Percentiles rank a stretch among this genome's conserved stretches.
Conservation (phyloP, 2,329 filamentous ascomycete species). For the Xylariales sp. region DNA sequence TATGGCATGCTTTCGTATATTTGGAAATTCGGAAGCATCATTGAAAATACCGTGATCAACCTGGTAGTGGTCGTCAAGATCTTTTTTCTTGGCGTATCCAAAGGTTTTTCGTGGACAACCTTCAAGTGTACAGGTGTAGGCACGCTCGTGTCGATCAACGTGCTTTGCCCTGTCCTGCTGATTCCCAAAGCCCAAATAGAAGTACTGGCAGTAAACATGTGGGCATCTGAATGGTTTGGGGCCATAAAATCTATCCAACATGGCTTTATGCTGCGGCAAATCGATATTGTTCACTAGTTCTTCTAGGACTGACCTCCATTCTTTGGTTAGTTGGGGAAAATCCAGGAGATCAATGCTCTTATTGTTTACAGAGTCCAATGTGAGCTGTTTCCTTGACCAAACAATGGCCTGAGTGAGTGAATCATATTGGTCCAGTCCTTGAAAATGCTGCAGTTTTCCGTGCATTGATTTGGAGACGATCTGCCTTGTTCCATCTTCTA, state of each 20-base stretch:
- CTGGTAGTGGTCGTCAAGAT: too few species aligned
- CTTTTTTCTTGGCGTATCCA: background rate
- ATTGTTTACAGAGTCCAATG: slow-evolving; percentile 9
- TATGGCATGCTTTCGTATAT: too few species aligned
- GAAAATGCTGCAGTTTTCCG: background rate
- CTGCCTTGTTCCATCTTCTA: background rate
- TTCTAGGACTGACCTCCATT: background rate
- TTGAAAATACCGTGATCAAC: too few species aligned
- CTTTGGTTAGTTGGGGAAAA: background rate
- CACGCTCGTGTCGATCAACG: background rate
- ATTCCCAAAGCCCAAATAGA: background rate
- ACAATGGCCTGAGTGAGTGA: slow-evolving; percentile 11
- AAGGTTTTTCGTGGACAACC: background rate
- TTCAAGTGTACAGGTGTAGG: background rate
- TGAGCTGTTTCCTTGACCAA: slow-evolving; percentile 13
- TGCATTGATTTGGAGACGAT: background rate
- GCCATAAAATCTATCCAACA: background rate
- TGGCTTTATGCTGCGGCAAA: background rate
- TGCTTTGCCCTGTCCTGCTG: background rate
- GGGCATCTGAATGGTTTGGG: background rate
- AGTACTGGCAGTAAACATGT: background rate
- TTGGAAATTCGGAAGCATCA: too few species aligned
- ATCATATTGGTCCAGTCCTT: slow-evolving; percentile 8
- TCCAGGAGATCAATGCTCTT: background rate
- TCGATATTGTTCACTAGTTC: background rate